Evolutionary conservation across 2,329 filamentous ascomycete genomes (phyloP), one percentile per base, ranked within the genome.

Genomic region (Drechslera avenae): DNA sequence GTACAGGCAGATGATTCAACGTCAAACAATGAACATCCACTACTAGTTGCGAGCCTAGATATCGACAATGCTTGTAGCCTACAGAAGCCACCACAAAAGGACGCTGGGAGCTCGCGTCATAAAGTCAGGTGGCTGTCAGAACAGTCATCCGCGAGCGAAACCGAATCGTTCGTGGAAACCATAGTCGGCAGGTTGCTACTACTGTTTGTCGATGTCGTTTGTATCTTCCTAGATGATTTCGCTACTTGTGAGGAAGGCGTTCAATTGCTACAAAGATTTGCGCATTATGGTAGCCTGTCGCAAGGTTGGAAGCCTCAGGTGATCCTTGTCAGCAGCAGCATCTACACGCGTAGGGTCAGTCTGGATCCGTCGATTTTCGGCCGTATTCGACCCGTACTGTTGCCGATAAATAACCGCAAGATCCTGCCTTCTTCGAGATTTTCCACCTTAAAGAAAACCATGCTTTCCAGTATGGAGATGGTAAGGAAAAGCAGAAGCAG

Each of bases 161-260:
- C 37, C 5, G 7, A 51, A 9, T 50, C 9, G 2, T 34, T 56
- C 9, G 30, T 59, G 7, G 30, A 57, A 30, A 53, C 19, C 10
- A 39, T 52, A 5, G 21, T 60, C 8, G 17, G 54, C 6, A 48
- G 13, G 26, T 45, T 60, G 23, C 35, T 60, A 10, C 42, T 58
- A 14, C 21, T 40, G 9, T 60, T 60, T 26, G 18, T 46, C n/a
- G 13, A 60, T 19, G 36, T 60, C n/a, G 6, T 60, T 18, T 60
- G 37, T 39, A 14, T 60, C 14, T 60, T 60, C 28, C 35, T 58
- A n/a, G 46, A 60, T 19, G 18, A 60, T 39, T 60, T 60, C 31
- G 21, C 40, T 31, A 53, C 14, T 32, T 19, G 13, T 31, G 13
- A 58, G 28, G 19, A 53, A 18, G 46, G 39, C 1, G 13, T 56